These are phyloP conservation scores for Solanum virginianum DNA, from an alignment of 257 asterid genomes.

Conservation along the genomic window DNA sequence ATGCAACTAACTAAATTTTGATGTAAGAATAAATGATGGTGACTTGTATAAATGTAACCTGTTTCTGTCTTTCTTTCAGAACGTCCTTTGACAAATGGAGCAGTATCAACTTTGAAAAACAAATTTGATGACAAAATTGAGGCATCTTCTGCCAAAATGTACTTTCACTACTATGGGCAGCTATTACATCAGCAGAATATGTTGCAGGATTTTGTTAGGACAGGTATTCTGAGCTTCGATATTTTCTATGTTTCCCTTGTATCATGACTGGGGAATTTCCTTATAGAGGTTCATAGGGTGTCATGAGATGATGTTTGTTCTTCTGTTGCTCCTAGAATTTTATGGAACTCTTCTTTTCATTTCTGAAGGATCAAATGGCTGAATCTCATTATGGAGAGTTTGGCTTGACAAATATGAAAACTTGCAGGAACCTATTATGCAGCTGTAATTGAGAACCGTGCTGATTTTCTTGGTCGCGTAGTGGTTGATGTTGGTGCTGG, in stretches of 20 bases:
- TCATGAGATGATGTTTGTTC: background rate
- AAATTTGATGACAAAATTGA: conserved; percentile 94
- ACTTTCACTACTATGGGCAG: conserved; percentile 96
- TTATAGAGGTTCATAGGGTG: background rate
- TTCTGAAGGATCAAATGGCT: background rate
- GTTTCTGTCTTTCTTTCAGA: conserved; percentile 27
- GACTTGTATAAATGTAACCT: background rate
- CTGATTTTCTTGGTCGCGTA: conserved; percentile 62
- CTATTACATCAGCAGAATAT: conserved; percentile 97
- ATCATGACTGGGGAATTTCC: background rate
- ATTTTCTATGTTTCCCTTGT: background rate
- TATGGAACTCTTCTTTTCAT: background rate
- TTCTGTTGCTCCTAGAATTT: background rate
- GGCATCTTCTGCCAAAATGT: conserved; percentile 96
- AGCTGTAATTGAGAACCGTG: conserved; percentile 93
- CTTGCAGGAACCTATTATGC: conserved; percentile 89
- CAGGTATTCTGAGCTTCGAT: conserved; percentile 29
- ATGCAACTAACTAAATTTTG: background rate
- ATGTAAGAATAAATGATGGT: background rate
- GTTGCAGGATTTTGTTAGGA: conserved; percentile 98
- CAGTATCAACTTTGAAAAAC: conserved; percentile 34
- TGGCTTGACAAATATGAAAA: background rate
- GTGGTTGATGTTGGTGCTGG: conserved; percentile 99
- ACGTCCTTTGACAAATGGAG: conserved; percentile 53
- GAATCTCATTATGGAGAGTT: conserved; percentile 3